These are phyloP conservation scores for Candida ipomoeae DNA, from an alignment of 805 yeast species.

Conservation along the genomic window DNA sequence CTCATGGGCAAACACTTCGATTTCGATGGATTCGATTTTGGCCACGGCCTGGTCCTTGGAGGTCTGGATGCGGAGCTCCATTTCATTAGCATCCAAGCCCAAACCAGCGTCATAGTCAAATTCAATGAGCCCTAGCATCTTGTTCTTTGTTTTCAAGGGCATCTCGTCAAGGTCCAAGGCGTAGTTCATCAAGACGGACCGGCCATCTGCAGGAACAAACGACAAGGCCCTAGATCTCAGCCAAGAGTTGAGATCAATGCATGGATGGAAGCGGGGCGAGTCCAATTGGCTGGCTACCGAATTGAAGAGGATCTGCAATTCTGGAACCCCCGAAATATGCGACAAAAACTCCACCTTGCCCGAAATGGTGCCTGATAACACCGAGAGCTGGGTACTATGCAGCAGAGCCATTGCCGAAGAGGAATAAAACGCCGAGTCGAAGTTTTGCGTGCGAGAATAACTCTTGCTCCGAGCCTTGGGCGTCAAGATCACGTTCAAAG, in stretches of 20 bases:
- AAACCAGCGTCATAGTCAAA: conserved; percentile 52
- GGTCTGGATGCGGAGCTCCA: conserved; percentile 55
- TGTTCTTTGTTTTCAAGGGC: conserved; percentile 19
- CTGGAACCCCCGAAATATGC: conserved; percentile 75
- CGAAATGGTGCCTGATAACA: conserved; percentile 50
- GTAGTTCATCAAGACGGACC: conserved; percentile 58
- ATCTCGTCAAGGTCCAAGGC: conserved; percentile 45
- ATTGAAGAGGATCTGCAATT: conserved; percentile 54
- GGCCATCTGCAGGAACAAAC: conserved; percentile 90
- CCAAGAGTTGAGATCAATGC: conserved; percentile 60
- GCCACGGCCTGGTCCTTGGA: conserved; percentile 26
- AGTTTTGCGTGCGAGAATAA: conserved; percentile 13
- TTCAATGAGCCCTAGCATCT: conserved; percentile 48
- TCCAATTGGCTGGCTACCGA: conserved; percentile 45
- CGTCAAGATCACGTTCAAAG: conserved; percentile 49
- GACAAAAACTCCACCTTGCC: conserved; percentile 66
- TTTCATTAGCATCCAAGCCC: conserved; percentile 52
- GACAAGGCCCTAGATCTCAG: conserved; percentile 45
- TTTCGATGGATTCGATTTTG: conserved; percentile 29
- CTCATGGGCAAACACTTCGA: conserved; percentile 24
- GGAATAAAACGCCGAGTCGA: conserved; percentile 24
- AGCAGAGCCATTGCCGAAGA: conserved; percentile 9
- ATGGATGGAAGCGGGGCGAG: conserved; percentile 64
- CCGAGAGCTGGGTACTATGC: conserved; percentile 24
- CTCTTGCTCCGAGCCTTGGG: conserved; percentile 12